Conservation (phyloP, 1,284 basidiomycete species). For the Inonotus hispidus region DNA sequence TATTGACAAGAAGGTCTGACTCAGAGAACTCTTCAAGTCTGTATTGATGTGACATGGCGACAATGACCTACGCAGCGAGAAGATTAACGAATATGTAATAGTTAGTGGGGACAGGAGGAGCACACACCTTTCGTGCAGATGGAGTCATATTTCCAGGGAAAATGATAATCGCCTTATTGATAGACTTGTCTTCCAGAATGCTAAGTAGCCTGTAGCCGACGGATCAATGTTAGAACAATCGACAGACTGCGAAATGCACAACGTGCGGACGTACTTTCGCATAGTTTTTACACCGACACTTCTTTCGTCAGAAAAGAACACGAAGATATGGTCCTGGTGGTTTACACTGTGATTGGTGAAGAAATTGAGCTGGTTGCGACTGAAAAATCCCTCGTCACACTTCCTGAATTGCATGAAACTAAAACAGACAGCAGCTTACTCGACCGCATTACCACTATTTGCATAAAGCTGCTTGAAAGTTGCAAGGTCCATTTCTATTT, state of each 20-base stretch:
- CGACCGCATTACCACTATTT: conserved; percentile 55
- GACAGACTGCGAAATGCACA: conserved; percentile 1
- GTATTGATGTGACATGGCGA: conserved; percentile 82
- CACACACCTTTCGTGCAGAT: conserved; percentile 83
- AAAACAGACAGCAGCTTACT: conserved; percentile 39
- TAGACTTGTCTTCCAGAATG: conserved; percentile 86
- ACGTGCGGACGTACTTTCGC: conserved; percentile 81
- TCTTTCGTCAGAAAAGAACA: conserved; percentile 91
- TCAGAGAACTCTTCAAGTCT: conserved; percentile 96
- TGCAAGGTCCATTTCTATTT: conserved; percentile 80
- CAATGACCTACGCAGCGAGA: conserved; percentile 62
- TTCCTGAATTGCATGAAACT: background rate
- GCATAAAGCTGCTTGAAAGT: conserved; percentile 69
- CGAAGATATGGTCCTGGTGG: conserved; percentile 79
- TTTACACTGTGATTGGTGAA: conserved; percentile 72
- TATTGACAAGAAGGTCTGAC: conserved; percentile 94
- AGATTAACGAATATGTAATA: conserved; percentile 6
- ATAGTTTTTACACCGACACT: conserved; percentile 94
- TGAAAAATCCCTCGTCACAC: conserved; percentile 33
- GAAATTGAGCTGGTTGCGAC: conserved; percentile 85
- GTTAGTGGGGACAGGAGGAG: background rate
- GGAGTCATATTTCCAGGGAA: conserved; percentile 97
- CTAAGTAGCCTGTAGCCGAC: conserved; percentile 60
- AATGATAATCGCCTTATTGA: conserved; percentile 90
- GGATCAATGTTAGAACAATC: conserved; percentile 1